These are phyloP conservation scores for Nematocida major DNA, from an alignment of 371 early-diverging fungal genomes.

Conservation along the genomic window DNA sequence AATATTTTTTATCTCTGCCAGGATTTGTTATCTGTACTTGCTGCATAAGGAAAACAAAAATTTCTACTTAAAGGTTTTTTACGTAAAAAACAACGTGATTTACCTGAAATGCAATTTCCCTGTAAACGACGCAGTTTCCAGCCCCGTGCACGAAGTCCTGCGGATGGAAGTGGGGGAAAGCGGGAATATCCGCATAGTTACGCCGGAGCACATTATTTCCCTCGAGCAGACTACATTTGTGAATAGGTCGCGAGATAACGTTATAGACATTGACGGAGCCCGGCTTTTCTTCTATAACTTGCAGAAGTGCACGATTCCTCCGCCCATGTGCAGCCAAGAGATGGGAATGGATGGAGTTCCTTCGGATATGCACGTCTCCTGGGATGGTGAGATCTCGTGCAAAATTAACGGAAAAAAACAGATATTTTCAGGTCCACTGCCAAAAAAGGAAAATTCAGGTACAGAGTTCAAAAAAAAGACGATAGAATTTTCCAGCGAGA, in stretches of 20 bases:
- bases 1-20: neutral
- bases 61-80: conserved; percentile 30
- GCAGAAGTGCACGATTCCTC: conserved; percentile 8
- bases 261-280: conserved; percentile 26
- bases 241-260: conserved; percentile 23
- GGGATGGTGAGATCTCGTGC: neutral
- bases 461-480: too few relatives aligned
- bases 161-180: neutral
- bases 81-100: conserved; percentile 46
- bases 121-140: neutral
- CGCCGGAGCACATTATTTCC: neutral
- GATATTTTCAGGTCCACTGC: too few relatives aligned
- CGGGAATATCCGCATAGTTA: neutral
- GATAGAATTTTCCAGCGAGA: too few relatives aligned
- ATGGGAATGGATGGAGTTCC: neutral
- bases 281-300: conserved; percentile 5
- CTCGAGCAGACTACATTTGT: neutral
- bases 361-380: neutral
- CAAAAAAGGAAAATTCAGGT: too few relatives aligned
- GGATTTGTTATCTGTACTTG: conserved; percentile 21
- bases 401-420: neutral
- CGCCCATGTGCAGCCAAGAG: conserved; percentile 2
- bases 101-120: conserved; percentile 4
- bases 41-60: neutral
- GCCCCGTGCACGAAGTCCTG: neutral